Conservation (phyloP, 441 rosid genomes). For the Iberis amara region DNA sequence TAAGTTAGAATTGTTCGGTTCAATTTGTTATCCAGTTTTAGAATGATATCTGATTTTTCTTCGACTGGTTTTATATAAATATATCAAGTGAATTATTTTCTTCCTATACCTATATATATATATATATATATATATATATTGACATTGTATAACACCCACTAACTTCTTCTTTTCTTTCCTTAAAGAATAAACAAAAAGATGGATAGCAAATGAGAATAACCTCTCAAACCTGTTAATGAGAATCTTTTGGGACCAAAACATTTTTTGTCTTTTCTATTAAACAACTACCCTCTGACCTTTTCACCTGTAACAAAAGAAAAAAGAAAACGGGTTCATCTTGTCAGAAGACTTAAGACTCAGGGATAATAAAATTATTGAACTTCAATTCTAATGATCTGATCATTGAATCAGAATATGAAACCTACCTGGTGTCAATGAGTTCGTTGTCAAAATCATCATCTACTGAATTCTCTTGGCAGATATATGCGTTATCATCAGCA, state of each 20-base stretch:
- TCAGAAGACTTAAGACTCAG: slow-evolving; percentile 5
- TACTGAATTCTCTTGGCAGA: slow-evolving; percentile 82
- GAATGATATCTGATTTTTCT: too few relatives aligned
- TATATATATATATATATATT: too few relatives aligned
- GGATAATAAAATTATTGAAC: not conserved
- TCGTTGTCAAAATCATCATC: slow-evolving; percentile 83
- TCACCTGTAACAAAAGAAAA: slow-evolving; percentile 23
- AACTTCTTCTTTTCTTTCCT: not conserved
- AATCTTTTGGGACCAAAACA: slow-evolving; percentile 24
- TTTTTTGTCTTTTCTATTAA: slow-evolving; percentile 21
- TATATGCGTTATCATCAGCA: slow-evolving; percentile 45
- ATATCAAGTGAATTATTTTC: too few relatives aligned
- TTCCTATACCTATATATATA: too few relatives aligned
- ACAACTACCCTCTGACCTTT: slow-evolving; percentile 5
- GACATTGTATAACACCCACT: not conserved
- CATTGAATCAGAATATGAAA: slow-evolving; percentile 35
- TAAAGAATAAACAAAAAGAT: slow-evolving; percentile 1
- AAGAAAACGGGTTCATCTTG: too few relatives aligned
- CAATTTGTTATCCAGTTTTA: too few relatives aligned
- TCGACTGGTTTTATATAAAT: too few relatives aligned
- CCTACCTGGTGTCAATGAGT: slow-evolving; percentile 39
- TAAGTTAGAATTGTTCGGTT: too few relatives aligned
- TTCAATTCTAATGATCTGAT: not conserved
- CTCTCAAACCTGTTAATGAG: slow-evolving; percentile 14
- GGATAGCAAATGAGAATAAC: slow-evolving; percentile 4